Percentiles rank a stretch among this genome's conserved stretches.
Conservation (phyloP, 768 basidiomycete genomes). For the Panaeolus papilionaceus region DNA sequence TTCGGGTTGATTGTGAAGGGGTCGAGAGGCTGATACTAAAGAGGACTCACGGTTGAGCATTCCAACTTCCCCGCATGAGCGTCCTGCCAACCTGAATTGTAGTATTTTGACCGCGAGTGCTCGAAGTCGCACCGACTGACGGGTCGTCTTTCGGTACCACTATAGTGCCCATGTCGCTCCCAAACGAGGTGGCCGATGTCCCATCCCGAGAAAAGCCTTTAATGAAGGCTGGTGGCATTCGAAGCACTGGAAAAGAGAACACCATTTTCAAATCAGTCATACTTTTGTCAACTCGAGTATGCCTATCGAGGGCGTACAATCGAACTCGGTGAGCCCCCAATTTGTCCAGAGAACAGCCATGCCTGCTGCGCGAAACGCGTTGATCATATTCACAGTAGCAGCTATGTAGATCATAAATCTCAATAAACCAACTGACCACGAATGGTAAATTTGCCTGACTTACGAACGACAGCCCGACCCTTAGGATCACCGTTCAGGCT, state of each 20-base stretch:
- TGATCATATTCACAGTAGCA: slow-evolving; percentile 35
- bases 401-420: slow-evolving; percentile 22
- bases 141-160: slow-evolving; percentile 30
- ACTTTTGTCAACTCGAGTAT: no score
- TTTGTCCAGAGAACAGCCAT: slow-evolving; percentile 41
- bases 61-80: slow-evolving; percentile 39
- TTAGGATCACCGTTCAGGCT: slow-evolving; percentile 37
- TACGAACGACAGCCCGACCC: slow-evolving; percentile 38
- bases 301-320: slow-evolving; percentile 26
- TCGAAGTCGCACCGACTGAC: slow-evolving; percentile 28
- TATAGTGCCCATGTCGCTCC: slow-evolving; percentile 40
- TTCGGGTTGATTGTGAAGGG: background rate
- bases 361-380: slow-evolving; percentile 36
- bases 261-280: background rate
- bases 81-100: slow-evolving; percentile 37
- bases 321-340: slow-evolving; percentile 41
- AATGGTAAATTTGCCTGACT: slow-evolving; percentile 13
- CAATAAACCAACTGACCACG: background rate
- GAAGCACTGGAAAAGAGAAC: slow-evolving; percentile 27
- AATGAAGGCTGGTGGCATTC: slow-evolving; percentile 39
- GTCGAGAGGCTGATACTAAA: slow-evolving; percentile 6
- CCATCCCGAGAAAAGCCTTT: slow-evolving; percentile 37
- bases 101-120: slow-evolving; percentile 28
- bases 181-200: slow-evolving; percentile 36
- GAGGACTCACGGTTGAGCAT: slow-evolving; percentile 34